Evolutionary conservation across 257 asterid species (phyloP).

Genomic region (Solanum pinnatisectum): DNA sequence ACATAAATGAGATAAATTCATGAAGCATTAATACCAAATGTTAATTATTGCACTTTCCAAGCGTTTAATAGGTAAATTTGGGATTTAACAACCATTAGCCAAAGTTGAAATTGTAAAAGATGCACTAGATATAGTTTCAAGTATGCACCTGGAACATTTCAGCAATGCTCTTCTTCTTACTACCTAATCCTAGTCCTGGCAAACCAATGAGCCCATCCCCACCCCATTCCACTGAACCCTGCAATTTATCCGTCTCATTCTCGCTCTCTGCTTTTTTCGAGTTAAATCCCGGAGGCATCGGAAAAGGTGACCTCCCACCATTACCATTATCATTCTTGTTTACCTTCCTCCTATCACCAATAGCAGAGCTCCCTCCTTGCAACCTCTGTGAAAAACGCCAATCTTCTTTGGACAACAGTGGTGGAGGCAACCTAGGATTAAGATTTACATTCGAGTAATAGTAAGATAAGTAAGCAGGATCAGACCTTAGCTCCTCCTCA

Average conservation of each 20-base stretch:
- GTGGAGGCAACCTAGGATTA: constrained; percentile 99
- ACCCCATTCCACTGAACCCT: constrained; percentile 72
- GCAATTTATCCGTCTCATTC: constrained; percentile 40
- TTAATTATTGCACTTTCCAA: background rate
- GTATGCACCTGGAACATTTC: constrained; percentile 70
- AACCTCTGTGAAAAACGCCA: constrained; percentile 84
- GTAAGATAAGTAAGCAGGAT: constrained; percentile 74
- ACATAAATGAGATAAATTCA: background rate
- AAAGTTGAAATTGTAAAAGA: background rate
- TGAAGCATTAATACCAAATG: background rate
- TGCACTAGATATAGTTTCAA: background rate
- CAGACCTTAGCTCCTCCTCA: constrained; percentile 96
- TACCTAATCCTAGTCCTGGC: constrained; percentile 71
- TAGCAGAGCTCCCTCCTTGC: constrained; percentile 78
- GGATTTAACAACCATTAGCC: background rate
- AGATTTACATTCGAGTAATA: constrained; percentile 83
- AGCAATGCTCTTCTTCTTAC: constrained; percentile 77
- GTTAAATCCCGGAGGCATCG: constrained; percentile 65
- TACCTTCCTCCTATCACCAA: constrained; percentile 90
- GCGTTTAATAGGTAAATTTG: background rate
- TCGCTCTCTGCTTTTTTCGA: constrained; percentile 46
- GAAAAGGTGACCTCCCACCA: constrained; percentile 52
- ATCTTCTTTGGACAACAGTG: constrained; percentile 85
- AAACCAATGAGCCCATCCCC: constrained; percentile 91
- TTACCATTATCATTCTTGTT: constrained; percentile 48